Evolutionary conservation across 2,329 filamentous ascomycete species (phyloP).

Genomic region (Metarhizium anisopliae): DNA sequence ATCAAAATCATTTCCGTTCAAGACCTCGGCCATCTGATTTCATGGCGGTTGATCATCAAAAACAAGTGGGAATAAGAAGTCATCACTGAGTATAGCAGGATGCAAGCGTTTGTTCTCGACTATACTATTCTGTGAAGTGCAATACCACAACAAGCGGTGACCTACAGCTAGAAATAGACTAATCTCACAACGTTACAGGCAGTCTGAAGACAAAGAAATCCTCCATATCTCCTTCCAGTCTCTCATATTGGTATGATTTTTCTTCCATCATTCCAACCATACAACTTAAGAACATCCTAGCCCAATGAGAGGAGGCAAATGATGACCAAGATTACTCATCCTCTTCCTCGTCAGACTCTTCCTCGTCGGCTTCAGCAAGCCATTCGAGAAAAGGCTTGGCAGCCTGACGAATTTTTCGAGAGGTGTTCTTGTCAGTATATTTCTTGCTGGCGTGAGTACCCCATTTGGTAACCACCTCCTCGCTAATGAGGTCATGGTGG

Average conservation of each 20-base stretch:
- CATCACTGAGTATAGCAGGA: neutral
- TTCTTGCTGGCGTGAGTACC: constrained; percentile 96
- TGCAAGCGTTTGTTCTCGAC: neutral
- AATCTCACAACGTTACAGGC: neutral
- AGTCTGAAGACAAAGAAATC: neutral
- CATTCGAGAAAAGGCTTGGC: constrained; percentile 90
- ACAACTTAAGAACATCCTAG: neutral
- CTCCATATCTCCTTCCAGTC: neutral
- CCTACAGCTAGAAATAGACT: neutral
- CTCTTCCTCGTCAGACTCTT: constrained; percentile 53
- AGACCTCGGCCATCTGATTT: neutral
- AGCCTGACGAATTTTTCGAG: constrained; percentile 92
- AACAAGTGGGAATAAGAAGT: neutral
- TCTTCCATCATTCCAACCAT: neutral
- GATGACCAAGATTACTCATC: constrained; percentile 23
- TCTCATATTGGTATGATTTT: neutral
- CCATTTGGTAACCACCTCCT: constrained; percentile 87
- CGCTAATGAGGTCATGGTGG: constrained; percentile 77
- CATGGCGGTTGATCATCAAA: neutral
- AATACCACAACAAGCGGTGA: neutral
- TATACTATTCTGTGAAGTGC: neutral
- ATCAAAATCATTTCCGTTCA: neutral
- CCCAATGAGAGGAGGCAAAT: neutral
- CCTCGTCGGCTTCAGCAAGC: constrained; percentile 80
- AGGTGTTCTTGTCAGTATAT: constrained; percentile 81